Conservation (phyloP, 1,284 basidiomycete genomes). For the Blastosporella zonata region DNA sequence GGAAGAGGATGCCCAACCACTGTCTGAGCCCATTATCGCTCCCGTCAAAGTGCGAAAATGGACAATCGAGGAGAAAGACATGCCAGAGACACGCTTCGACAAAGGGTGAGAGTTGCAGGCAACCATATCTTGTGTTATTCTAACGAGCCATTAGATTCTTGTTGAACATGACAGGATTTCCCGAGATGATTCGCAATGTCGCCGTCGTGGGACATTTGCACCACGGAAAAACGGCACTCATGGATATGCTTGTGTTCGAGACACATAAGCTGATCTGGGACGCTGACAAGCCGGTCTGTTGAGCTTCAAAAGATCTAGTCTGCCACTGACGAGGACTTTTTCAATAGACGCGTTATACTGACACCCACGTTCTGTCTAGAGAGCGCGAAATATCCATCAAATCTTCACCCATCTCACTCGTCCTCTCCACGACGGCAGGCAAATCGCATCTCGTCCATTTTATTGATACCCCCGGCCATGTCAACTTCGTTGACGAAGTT, state of each 20-base stretch:
- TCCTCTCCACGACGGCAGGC: conserved; percentile 83
- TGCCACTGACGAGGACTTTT: conserved; percentile 4
- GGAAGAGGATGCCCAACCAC: conserved; percentile 96
- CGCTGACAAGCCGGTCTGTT: conserved; percentile 77
- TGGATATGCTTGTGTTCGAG: conserved; percentile 97
- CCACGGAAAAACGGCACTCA: conserved; percentile 94
- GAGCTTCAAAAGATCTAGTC: conserved; percentile 13
- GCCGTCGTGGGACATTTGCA: conserved; percentile 95
- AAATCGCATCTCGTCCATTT: conserved; percentile 95
- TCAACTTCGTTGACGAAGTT: conserved; percentile 97
- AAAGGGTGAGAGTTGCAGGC: conserved; percentile 65
- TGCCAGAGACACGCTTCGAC: conserved; percentile 92
- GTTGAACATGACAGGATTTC: conserved; percentile 88
- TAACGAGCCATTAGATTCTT: conserved; percentile 64
- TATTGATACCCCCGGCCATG: conserved; percentile 97
- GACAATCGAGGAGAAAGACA: conserved; percentile 88
- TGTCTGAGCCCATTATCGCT: conserved; percentile 94
- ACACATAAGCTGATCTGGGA: conserved; percentile 96
- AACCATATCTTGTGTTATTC: not conserved
- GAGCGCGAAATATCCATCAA: conserved; percentile 94
- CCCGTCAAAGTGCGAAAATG: conserved; percentile 93
- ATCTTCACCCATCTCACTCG: conserved; percentile 93
- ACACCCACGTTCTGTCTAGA: conserved; percentile 88
- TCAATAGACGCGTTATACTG: conserved; percentile 83
- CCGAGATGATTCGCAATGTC: conserved; percentile 94